Evolutionary conservation across 441 rosid species (phyloP).

Genomic region (Gossypium davidsonii): DNA sequence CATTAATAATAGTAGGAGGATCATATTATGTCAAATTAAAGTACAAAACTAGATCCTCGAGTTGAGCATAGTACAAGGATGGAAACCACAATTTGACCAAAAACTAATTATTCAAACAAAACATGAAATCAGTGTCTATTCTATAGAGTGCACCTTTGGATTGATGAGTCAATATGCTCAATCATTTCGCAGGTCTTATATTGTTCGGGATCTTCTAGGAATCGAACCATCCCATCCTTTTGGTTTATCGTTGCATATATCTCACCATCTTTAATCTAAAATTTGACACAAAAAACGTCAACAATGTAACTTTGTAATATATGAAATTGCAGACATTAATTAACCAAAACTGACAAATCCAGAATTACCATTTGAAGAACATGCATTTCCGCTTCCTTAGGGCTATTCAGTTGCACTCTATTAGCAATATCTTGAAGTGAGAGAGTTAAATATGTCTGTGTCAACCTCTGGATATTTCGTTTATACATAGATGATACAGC

Average conservation of each 20-base stretch:
- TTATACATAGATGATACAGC: constrained; percentile 87
- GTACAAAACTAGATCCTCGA: neutral
- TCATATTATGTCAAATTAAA: neutral
- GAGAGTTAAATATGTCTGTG: constrained; percentile 88
- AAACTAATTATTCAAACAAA: neutral
- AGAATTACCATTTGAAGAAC: constrained; percentile 90
- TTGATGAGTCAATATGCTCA: constrained; percentile 76
- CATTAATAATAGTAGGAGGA: neutral
- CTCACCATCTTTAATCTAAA: constrained; percentile 93
- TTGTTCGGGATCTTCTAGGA: constrained; percentile 94
- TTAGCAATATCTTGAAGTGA: constrained; percentile 94
- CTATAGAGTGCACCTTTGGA: constrained; percentile 55
- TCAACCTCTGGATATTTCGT: constrained; percentile 87
- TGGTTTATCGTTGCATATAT: constrained; percentile 93
- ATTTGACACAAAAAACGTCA: constrained; percentile 14
- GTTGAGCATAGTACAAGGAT: neutral
- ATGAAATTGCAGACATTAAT: neutral
- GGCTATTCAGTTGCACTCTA: constrained; percentile 64
- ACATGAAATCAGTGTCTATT: neutral
- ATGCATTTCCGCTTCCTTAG: constrained; percentile 98
- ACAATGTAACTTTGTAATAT: neutral
- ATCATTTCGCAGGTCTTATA: constrained; percentile 88
- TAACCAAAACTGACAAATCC: neutral
- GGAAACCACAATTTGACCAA: neutral
- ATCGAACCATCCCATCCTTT: constrained; percentile 98